Evolutionary conservation across 2,329 filamentous ascomycete species (phyloP), one percentile per base, ranked within the genome.

Genomic region (Clonostachys rosea): DNA sequence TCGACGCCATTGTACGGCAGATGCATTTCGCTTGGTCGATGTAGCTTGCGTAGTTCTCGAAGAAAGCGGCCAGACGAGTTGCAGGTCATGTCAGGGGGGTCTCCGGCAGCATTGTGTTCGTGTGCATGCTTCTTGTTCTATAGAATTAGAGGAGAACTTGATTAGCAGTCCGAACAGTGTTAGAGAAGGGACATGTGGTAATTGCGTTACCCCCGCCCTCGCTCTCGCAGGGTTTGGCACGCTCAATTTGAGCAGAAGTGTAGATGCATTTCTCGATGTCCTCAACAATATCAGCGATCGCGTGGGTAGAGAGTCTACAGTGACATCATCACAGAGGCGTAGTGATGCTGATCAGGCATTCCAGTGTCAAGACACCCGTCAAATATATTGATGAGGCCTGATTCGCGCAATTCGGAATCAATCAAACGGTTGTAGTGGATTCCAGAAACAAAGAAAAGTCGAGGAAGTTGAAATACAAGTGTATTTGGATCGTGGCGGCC

Each of bases 21-120:
- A 59, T 59, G 53, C 56, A 59, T 18, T 52, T 54, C n/a, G 50
- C 51, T 35, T 52, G 49, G 35, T 56, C 52, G 20, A 58, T 49
- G 46, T 57, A 59, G 47, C 50, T 50, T 43, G 42, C 52, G 47
- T 59, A 59, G 43, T 52, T 46, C 18, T 54, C 56, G 37, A 59
- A 52, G 30, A 53, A 55, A 42, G 50, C 52, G 17, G 37, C 37
- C 7, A 59, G 44, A 56, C 17, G 50, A 50, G 40, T 33, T 50
- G 46, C 57, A 59, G 18, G 56, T 55, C 9, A 52, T 47, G n/a
- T 42, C 44, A 5, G 43, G 39, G n/a, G 45, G 48, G 11, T 54
- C 48, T 13, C 52, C 53, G 20, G 52, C 43, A 24, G 50, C 40
- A 43, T 55, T 53, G 34, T 59, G 56, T 35, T 37, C 45, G 46